Percentiles rank a stretch among this genome's conserved stretches.
Conservation (phyloP, 176 grass and related monocot genomes). For the Aegilops umbellulata region DNA sequence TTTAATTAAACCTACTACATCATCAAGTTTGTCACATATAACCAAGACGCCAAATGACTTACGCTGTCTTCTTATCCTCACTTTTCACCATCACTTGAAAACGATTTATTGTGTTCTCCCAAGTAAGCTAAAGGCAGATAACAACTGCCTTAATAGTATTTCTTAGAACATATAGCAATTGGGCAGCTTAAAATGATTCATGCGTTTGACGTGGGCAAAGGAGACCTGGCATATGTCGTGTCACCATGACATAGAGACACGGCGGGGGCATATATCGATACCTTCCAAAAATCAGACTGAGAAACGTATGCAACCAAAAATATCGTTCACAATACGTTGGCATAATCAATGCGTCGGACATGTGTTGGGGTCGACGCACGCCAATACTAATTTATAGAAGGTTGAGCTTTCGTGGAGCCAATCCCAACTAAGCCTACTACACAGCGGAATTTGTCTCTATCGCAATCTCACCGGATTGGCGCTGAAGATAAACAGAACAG, state of each 20-base stretch:
- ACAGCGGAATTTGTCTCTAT: neutral
- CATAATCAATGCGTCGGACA: neutral
- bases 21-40: neutral
- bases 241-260: neutral
- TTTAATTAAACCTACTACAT: slow-evolving; percentile 2
- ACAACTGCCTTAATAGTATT: slow-evolving; percentile 11
- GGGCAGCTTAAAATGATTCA: slow-evolving; percentile 15
- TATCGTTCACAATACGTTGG: neutral
- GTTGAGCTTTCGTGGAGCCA: neutral
- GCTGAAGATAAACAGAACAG: neutral
- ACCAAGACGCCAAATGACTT: neutral
- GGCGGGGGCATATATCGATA: neutral
- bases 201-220: neutral
- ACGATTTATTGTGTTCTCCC: neutral
- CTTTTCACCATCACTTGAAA: neutral
- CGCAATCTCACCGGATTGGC: neutral
- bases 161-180: neutral
- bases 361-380: neutral
- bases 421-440: neutral
- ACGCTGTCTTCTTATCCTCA: neutral
- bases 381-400: neutral
- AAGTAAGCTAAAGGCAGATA: slow-evolving; percentile 10
- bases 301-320: slow-evolving; percentile 1
- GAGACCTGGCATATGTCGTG: neutral
- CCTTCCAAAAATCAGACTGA: slow-evolving; percentile 11